Percentiles rank a stretch among this genome's conserved stretches.
Conservation (phyloP, 108 stramenopile genomes). For the Nannochloropsis gaditana region DNA sequence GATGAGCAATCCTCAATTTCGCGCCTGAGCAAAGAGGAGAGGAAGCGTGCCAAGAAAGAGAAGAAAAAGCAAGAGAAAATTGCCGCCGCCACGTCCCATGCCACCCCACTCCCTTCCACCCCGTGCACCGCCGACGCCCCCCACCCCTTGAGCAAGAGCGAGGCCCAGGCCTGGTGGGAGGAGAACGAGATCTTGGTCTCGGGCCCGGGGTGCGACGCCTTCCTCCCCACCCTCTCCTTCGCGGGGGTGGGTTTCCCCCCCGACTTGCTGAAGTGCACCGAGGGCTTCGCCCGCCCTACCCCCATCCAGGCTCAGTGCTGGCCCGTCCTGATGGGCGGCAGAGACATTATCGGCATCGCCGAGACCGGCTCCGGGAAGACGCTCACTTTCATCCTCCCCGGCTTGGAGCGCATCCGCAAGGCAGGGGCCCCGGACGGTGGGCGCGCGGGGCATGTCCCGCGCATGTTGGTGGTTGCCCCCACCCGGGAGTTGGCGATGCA, state of each 20-base stretch:
- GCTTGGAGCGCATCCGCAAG: constrained; percentile 64
- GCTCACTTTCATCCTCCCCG: constrained; percentile 88
- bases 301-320: constrained; percentile 97
- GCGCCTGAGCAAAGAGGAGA: neutral
- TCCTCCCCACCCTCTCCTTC: constrained; percentile 53
- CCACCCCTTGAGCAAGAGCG: constrained; percentile 3
- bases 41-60: constrained; percentile 36
- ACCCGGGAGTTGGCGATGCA: constrained; percentile 98
- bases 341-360: constrained; percentile 88
- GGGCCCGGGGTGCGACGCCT: constrained; percentile 44
- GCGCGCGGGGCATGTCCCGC: constrained; percentile 54
- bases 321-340: constrained; percentile 61
- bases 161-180: constrained; percentile 64
- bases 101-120: constrained; percentile 22
- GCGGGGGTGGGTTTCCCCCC: constrained; percentile 60
- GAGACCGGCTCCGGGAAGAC: constrained; percentile 96
- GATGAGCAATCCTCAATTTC: no score
- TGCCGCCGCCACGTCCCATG: constrained; percentile 31
- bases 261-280: constrained; percentile 49
- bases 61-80: constrained; percentile 38
- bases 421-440: neutral
- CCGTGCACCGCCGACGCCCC: constrained; percentile 31
- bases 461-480: constrained; percentile 90
- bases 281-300: constrained; percentile 74
- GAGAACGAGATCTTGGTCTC: constrained; percentile 72